Percentiles rank a stretch among this genome's conserved stretches.
phyloP scores from a whole-genome alignment of 1,139 yeast genomes.

The Saccharomyces hybrid region DNA sequence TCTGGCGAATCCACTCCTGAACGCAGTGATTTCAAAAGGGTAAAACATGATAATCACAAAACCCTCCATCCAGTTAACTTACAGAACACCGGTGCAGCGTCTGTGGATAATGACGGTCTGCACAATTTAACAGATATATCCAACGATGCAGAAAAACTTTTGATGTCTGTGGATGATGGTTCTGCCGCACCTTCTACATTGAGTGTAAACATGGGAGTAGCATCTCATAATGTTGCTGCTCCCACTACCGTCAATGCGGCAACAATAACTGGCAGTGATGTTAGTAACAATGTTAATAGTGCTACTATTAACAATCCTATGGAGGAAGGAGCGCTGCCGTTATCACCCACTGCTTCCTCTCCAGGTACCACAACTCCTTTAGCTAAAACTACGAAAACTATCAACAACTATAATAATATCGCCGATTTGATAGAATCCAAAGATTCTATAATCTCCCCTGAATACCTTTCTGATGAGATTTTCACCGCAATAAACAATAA shows the following conservation, averaged over 20 bases:
- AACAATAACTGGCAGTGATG: background rate
- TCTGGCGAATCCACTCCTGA: background rate
- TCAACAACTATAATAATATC: conserved; percentile 2
- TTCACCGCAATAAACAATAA: conserved; percentile 13
- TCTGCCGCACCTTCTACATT: background rate
- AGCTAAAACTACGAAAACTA: conserved; percentile 5
- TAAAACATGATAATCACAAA: background rate
- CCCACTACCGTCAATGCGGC: background rate
- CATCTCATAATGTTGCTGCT: background rate
- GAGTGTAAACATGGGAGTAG: background rate
- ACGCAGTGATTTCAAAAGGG: background rate
- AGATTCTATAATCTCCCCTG: conserved; percentile 6
- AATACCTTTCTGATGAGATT: conserved; percentile 9
- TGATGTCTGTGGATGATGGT: background rate
- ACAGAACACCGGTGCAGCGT: background rate
- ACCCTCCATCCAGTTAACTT: background rate
- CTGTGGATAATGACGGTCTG: background rate
- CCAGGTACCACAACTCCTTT: conserved; percentile 15
- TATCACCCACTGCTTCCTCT: conserved; percentile 28
- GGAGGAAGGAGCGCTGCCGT: conserved; percentile 23
- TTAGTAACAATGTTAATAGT: background rate
- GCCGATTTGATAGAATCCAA: conserved; percentile 3
- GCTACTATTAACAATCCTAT: background rate
- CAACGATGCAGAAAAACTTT: background rate
- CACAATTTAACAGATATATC: background rate